Evolutionary conservation across 306 rosid species (phyloP), one percentile per base, ranked within the genome.

Genomic region (Elaeagnus macrophylla): DNA sequence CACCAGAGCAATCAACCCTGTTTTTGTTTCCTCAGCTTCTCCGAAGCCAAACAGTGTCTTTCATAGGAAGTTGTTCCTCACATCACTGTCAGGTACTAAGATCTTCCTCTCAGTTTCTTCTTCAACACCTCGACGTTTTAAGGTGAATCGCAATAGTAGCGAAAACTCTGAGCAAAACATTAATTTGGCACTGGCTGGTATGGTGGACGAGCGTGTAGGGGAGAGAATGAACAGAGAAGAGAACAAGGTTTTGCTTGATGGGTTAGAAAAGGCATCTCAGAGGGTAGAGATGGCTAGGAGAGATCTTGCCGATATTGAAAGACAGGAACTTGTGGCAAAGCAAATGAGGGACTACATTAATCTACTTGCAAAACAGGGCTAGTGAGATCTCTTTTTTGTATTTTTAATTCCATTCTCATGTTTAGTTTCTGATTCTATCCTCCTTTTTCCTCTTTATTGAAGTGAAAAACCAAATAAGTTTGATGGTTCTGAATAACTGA

Each of bases 191-290:
- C 68, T 87, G 43, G 56, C 74, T 37, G 82, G 77, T 43, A 37
- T 71, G 53, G 81, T 84, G 61, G 79, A 73, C 6, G 72, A 77
- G 53, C 83, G 65, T 44, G 85, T 81, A 16, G 72, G 72, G 59
- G 87, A 81, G 67, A 77, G 84, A 12, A 43, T 84, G 69, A 75
- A 73, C 37, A 79, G 42, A 52, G 72, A 84, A 39, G 96, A 81
- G 82, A 88, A 88, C 77, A 77, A 45, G 67, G 64, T 8, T 57
- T 70, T 88, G 75, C 76, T 88, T 40, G 85, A 77, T 65, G 96
- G 94, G 14, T 65, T 88, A 71, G 85, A 81, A 70, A 65, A 71
- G 74, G 96, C 96, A 7, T 73, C 94, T 1, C 69, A 56, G 68
- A 81, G 88, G 60, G 94, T 88, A 40, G 90, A 84, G 67, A 73